These are phyloP conservation scores for Haplographium delicatum DNA, from an alignment of 495 filamentous ascomycete genomes.

Conservation along the genomic window DNA sequence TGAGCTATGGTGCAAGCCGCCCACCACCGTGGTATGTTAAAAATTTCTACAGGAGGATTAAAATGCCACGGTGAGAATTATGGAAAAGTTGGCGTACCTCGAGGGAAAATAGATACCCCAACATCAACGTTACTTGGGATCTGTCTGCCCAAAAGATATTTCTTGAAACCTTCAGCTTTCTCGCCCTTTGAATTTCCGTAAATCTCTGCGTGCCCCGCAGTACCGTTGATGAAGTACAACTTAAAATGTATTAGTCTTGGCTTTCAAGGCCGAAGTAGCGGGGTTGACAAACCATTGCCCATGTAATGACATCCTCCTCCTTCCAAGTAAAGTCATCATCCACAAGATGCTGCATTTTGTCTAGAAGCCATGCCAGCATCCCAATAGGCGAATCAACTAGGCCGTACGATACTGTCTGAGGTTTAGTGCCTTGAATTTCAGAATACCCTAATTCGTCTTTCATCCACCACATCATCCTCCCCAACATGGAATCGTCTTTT, in stretches of 20 bases:
- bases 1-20: constrained; percentile 26
- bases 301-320: constrained; percentile 60
- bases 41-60: constrained; percentile 8
- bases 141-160: background rate
- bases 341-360: constrained; percentile 57
- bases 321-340: constrained; percentile 60
- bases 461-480: constrained; percentile 29
- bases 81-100: background rate
- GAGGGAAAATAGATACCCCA: constrained; percentile 18
- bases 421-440: constrained; percentile 45
- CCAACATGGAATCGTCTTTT: constrained; percentile 2
- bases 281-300: constrained; percentile 37
- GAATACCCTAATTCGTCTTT: constrained; percentile 17
- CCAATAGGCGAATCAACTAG: constrained; percentile 57
- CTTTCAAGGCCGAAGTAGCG: background rate
- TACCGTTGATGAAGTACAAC: constrained; percentile 16
- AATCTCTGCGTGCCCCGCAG: constrained; percentile 14
- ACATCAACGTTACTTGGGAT: constrained; percentile 12
- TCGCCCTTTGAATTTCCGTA: constrained; percentile 18
- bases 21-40: constrained; percentile 16
- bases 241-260: background rate
- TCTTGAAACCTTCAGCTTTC: background rate
- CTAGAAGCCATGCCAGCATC: constrained; percentile 61
- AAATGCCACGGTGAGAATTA: background rate
- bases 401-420: constrained; percentile 54